Base-by-base conservation (phyloP, 1,284 basidiomycete genomes). In the Cryptococcus wingfieldii region DNA sequence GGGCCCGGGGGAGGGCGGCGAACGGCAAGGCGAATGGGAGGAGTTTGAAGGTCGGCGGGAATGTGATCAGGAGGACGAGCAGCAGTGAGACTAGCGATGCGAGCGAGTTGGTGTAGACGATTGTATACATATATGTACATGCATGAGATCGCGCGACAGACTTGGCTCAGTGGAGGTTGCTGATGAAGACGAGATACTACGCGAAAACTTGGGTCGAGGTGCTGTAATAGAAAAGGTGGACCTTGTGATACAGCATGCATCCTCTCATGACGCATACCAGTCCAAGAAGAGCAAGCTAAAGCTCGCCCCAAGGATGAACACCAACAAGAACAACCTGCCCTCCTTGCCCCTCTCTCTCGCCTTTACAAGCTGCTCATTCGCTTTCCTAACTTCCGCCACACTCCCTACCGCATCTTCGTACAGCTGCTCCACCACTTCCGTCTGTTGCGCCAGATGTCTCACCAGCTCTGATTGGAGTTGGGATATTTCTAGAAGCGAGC, bases 391-490 rank as follows among this genome's bases (percentile, higher is more conserved):
- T 63, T 80, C 77, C 3, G 74, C 78, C 1, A 79, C 78, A 43
- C 79, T 80, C 2, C 74, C 78, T 10, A 81, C 75, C 5, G 81
- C 80, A 57, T 83, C 81, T 46, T 81, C 79, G 63, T 80, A 77
- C 52, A 83, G 69, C 55, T 75, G 68, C 55, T 80, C 79, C 31
- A 80, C 80, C 44, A 80, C 68, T 69, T 83, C 82, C 49, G 75
- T 77, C 69, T 83, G 82, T 64, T 79, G 74, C 34, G 76, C 75
- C 18, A 83, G 69, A 55, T 83, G 81, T 52, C 78, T 69, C 14
- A 82, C 77, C 47, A 83, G 76, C 61, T 82, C 80, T 8, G 79
- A 78, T 66, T 83, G 82, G n/a, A 83, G 69, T 38, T 79, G 70
- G 37, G 78, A 78, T 57, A 83, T 82, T 65, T 82, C 81, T 56